These are phyloP conservation scores for Nannochloris sp. DNA, from an alignment of 139 green algal genomes.

Conservation along the genomic window DNA sequence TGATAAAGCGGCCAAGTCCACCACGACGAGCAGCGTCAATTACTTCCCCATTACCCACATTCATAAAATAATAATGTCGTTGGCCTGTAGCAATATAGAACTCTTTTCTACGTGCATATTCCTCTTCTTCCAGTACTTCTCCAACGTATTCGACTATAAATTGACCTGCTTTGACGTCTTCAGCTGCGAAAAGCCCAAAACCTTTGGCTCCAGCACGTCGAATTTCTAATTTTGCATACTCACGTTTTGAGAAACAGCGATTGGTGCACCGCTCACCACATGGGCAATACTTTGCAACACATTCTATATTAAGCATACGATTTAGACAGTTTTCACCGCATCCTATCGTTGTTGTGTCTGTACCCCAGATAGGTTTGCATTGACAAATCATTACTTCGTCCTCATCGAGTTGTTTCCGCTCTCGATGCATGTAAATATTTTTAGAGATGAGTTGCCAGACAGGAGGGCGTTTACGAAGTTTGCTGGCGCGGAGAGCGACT, in stretches of 20 bases:
- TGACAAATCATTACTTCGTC: constrained; percentile 94
- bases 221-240: constrained; percentile 77
- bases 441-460: constrained; percentile 74
- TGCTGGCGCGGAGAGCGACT: not conserved
- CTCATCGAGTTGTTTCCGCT: constrained; percentile 70
- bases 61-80: constrained; percentile 99
- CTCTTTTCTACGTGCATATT: constrained; percentile 77
- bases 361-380: constrained; percentile 50
- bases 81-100: constrained; percentile 73
- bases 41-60: constrained; percentile 91
- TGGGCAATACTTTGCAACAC: constrained; percentile 77
- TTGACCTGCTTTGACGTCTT: constrained; percentile 68
- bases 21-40: constrained; percentile 92
- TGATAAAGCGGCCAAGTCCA: constrained; percentile 94
- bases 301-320: constrained; percentile 90
- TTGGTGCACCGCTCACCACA: constrained; percentile 87
- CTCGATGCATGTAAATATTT: constrained; percentile 76
- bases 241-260: constrained; percentile 75
- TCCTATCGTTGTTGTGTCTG: constrained; percentile 27
- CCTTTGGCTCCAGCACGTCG: constrained; percentile 76
- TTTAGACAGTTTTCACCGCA: constrained; percentile 93
- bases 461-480: constrained; percentile 33
- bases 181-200: constrained; percentile 74
- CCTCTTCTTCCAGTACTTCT: constrained; percentile 93
- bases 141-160: constrained; percentile 98